A percentile compares a stretch with the other conserved stretches of the same genome.
These are phyloP conservation scores for Tetracladium maxilliforme DNA, from an alignment of 2,329 filamentous ascomycete species.

Conservation along the genomic window DNA sequence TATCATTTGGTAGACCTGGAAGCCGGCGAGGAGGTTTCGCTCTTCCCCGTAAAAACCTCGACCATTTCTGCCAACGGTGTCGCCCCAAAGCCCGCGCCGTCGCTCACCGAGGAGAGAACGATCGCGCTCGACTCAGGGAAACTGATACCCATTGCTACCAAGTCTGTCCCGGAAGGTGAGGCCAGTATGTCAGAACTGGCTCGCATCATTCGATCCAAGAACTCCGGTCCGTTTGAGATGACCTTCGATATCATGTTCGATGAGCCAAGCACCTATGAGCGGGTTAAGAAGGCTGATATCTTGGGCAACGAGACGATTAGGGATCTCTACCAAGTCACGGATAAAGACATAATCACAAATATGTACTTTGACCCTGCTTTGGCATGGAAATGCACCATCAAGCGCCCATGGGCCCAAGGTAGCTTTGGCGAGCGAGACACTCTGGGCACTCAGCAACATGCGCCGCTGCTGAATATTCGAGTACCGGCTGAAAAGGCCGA, in stretches of 20 bases:
- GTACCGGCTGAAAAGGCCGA: conserved; percentile 9
- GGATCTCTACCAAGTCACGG: conserved; percentile 27
- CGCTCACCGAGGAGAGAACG: too few species aligned
- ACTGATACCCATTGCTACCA: too few species aligned
- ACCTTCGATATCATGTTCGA: conserved; percentile 36
- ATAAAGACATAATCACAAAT: conserved; percentile 17
- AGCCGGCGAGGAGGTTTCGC: conserved; percentile 3
- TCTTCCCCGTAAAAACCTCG: too few species aligned
- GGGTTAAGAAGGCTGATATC: conserved; percentile 18
- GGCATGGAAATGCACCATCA: conserved; percentile 30
- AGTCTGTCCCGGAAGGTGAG: too few species aligned
- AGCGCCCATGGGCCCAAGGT: conserved; percentile 17
- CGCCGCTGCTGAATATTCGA: conserved; percentile 13
- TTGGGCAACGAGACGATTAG: conserved; percentile 14
- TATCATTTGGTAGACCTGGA: conserved; percentile 20
- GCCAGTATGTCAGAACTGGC: conserved; percentile 24
- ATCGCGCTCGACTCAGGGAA: too few species aligned
- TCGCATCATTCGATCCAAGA: conserved; percentile 30
- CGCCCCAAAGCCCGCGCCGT: too few species aligned
- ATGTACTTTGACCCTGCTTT: conserved; percentile 27
- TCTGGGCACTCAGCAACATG: conserved; percentile 21
- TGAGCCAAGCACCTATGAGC: conserved; percentile 14
- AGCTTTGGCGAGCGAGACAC: conserved; percentile 20
- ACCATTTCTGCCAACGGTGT: too few species aligned
- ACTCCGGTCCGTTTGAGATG: conserved; percentile 33